Base-by-base conservation (phyloP, 2,329 filamentous ascomycete genomes). In the Claviceps cyperi region DNA sequence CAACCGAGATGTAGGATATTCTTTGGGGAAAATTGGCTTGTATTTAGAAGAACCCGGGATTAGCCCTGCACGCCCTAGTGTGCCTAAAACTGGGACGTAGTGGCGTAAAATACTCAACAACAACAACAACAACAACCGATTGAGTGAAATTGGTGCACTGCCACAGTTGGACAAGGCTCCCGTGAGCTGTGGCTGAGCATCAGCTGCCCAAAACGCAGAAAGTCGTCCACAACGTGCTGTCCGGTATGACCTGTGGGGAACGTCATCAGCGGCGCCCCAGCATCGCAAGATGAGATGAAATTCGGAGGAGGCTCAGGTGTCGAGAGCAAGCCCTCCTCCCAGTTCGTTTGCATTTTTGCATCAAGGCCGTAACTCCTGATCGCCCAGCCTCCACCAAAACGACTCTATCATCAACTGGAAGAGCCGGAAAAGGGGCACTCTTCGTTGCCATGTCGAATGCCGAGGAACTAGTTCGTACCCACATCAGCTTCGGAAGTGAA, bases 391-490 rank as follows among this genome's bases (percentile, higher is more conserved):
- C 24, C 36, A 19, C 19, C 32, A 21, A 14, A 49, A 40, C n/a
- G 8, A 3, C n/a, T 13, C 7, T 21, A 17, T 32, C 9, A 37
- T 40, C 17, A 37, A 41, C 17, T 40, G 41, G 21, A 44, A 41
- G 11, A 24, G 43, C 35, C n/a, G 15, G 2, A 39, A 40, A n/a
- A 15, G 17, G 28, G 19, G 37, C 19, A 39, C 41, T 9, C 9
- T 13, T 45, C 43, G 17, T 21, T 28, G 65, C 51, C 50, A 74
- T 74, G 71, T 68, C 71, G 56, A 62, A 67, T 52, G 66, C 70
- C 46, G 60, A 62, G 54, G 64, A 70, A 56, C 64, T 67, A 63
- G 72, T 74, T 67, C 59, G 68, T 62, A 60, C 53, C 56, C 59
- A 56, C 50, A 49, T 46, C 8, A 19, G 15, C 28, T 21, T 39